Conservation (phyloP, 2,329 filamentous ascomycete species). For the Colletotrichum salicis region DNA sequence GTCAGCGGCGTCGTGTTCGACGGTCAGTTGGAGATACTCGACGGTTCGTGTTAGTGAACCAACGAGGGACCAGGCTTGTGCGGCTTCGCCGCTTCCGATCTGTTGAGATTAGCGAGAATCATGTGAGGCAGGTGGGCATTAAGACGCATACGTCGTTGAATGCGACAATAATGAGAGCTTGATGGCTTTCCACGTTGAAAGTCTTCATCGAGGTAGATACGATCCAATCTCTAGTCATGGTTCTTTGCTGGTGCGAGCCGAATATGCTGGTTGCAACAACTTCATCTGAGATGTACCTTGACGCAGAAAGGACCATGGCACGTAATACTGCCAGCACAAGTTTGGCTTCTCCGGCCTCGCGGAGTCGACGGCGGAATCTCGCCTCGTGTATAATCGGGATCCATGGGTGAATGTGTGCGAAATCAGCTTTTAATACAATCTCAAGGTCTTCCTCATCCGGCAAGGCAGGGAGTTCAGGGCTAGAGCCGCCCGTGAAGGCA, state of each 20-base stretch:
- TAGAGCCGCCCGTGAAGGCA: not conserved
- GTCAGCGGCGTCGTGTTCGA: slow-evolving; percentile 17
- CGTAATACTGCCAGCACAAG: slow-evolving; percentile 47
- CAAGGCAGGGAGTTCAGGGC: accelerated
- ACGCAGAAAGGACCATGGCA: slow-evolving; percentile 44
- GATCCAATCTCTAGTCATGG: slow-evolving; percentile 37
- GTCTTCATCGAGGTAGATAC: slow-evolving; percentile 39
- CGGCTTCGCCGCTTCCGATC: slow-evolving; percentile 37
- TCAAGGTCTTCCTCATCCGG: slow-evolving; percentile 39
- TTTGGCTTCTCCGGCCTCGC: slow-evolving; percentile 39
- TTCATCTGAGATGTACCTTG: slow-evolving; percentile 42
- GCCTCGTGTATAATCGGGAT: slow-evolving; percentile 50
- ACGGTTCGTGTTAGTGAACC: slow-evolving; percentile 37
- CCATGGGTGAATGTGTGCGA: slow-evolving; percentile 52
- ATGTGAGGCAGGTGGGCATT: too few relatives aligned
- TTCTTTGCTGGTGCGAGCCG: not conserved
- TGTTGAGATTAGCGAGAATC: not conserved
- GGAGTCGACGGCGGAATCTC: slow-evolving; percentile 41
- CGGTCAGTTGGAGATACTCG: slow-evolving; percentile 36
- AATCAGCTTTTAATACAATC: slow-evolving; percentile 44
- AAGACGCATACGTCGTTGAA: slow-evolving; percentile 47
- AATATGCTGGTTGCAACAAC: slow-evolving; percentile 35
- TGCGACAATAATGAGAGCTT: slow-evolving; percentile 50
- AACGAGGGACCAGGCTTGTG: slow-evolving; percentile 35
- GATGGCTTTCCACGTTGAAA: slow-evolving; percentile 48